Base-by-base conservation (phyloP, 345 rosid species). In the Lenwebbia sp. region DNA sequence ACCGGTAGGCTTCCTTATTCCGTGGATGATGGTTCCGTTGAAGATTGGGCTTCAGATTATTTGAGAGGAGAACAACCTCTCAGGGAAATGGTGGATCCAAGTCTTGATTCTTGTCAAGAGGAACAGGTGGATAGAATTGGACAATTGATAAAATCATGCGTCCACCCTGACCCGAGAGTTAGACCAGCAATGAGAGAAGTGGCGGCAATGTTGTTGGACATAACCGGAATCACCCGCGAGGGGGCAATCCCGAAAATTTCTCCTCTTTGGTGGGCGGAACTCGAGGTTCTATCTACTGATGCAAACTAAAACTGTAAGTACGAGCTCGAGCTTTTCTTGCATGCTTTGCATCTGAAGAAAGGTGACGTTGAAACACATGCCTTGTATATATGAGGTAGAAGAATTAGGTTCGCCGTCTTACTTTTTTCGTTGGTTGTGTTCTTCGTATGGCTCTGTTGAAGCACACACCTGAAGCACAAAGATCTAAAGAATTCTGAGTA, bases 231-330 rank as follows among this genome's bases (percentile, higher is more conserved):
- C 82, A 83, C 89, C 37, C 93, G 93, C 0, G 96, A 88, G 62
- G 93, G 89, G 76, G 96, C 98, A 47, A 88, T 37, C 5, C 99
- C 99, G 1, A 94, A 94, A 90, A 52, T 94, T 33, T 95, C 98
- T 53, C 98, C 99, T 86, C 96, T 97, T 84, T 96, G 99, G 99
- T 97, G 99, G 99, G 99, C 98, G 47, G 99, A 97, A 78, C 91
- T 95, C 55, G 99, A 97, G 92, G 93, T 97, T 87, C 76, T 94
- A 90, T 94, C 99, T 4, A 76, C 92, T 3, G 94, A 92, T 25
- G 94, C 90, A 70, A 87, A 56, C 83, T 93, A 87, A 85, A 82
- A 49, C 30, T 88, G 85, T 56, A 87, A 78, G 86, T 57, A 90
- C 23, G 56, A 83, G 30, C 76, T 53, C 75, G 23, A 70, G 84